phyloP scores from a whole-genome alignment of 371 early-diverging fungal genomes.

The Mucor saturninus region DNA sequence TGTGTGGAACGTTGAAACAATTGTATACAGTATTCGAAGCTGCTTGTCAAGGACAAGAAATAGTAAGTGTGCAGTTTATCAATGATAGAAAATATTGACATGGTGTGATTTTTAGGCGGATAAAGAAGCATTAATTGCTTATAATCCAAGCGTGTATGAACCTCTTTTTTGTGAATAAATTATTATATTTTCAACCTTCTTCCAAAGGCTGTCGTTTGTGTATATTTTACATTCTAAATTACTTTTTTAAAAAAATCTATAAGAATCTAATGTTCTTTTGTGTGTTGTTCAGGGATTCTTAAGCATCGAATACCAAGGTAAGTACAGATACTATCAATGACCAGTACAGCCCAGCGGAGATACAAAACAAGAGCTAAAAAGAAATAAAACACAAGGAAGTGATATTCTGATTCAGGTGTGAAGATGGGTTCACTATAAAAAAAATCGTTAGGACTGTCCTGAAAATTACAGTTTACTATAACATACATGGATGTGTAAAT shows the following conservation, averaged over 20 bases:
- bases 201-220: background rate
- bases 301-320: conserved; percentile 86
- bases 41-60: conserved; percentile 30
- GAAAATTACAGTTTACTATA: background rate
- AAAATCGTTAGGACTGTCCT: background rate
- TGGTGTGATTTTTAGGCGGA: conserved; percentile 8
- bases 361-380: conserved; percentile 71
- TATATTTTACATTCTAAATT: conserved; percentile 2
- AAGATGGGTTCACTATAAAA: conserved; percentile 59
- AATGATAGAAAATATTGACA: background rate
- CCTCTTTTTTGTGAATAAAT: conserved; percentile 18
- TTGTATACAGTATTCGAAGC: conserved; percentile 23
- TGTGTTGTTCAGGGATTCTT: conserved; percentile 58
- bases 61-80: conserved; percentile 7
- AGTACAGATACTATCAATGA: conserved; percentile 87
- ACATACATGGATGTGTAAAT: conserved; percentile 50
- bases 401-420: conserved; percentile 59
- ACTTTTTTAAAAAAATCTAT: background rate
- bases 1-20: conserved; percentile 22
- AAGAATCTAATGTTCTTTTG: conserved; percentile 11
- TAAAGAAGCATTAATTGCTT: conserved; percentile 24
- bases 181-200: background rate
- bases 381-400: conserved; percentile 67
- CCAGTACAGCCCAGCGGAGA: conserved; percentile 79
- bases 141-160: conserved; percentile 13